A percentile compares a stretch with the other conserved stretches of the same genome.
Conservation (phyloP, 305 asterid genomes). For the Fraxinus latifolia region DNA sequence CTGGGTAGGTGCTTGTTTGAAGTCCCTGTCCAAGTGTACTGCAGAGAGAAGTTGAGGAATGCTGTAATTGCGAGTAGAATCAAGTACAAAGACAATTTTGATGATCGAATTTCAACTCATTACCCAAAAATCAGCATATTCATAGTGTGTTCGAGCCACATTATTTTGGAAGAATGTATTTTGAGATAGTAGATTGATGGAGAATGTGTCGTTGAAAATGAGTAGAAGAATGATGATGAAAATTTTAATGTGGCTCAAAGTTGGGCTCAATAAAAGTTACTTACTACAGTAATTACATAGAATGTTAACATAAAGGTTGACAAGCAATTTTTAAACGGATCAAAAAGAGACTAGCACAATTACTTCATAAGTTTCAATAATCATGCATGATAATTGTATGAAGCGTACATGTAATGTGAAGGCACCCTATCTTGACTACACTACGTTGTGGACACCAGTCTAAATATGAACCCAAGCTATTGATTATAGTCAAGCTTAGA, state of each 20-base stretch:
- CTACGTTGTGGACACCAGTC: not conserved
- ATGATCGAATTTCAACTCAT: not conserved
- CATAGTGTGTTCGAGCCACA: no score
- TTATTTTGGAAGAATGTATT: no score
- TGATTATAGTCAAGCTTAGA: not conserved
- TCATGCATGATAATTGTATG: not conserved
- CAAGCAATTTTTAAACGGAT: not conserved
- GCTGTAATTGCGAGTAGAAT: not conserved
- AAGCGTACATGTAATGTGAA: not conserved
- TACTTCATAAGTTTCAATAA: not conserved
- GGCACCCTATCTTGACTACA: not conserved
- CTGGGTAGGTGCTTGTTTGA: constrained; percentile 90
- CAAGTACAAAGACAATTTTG: not conserved
- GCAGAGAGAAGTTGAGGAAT: constrained; percentile 31
- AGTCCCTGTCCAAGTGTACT: constrained; percentile 99
- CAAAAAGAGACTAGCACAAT: not conserved
- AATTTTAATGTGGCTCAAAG: no score
- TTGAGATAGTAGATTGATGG: no score
- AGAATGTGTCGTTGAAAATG: no score
- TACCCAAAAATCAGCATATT: not conserved
- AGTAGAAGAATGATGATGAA: no score
- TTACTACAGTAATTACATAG: not conserved
- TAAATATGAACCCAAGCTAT: not conserved
- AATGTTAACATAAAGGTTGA: not conserved
- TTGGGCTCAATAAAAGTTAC: not conserved